Evolutionary conservation across 257 asterid genomes (phyloP).

Genomic region (Plantago ovata): DNA sequence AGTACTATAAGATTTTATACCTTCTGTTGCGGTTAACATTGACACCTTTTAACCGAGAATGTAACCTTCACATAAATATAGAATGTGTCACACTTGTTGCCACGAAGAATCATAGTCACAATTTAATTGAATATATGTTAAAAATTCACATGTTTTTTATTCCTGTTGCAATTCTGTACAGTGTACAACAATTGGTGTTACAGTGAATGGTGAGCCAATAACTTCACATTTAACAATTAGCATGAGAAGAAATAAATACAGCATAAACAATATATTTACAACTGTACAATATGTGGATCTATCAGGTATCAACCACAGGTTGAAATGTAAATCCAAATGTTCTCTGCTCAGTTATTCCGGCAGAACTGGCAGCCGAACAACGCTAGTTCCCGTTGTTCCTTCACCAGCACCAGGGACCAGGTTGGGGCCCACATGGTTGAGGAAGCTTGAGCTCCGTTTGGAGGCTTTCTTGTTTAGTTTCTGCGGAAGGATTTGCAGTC

Average conservation of each 20-base stretch:
- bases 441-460: slow-evolving; percentile 31
- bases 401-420: slow-evolving; percentile 26
- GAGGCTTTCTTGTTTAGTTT: slow-evolving; percentile 40
- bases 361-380: slow-evolving; percentile 58
- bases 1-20: no score
- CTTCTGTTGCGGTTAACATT: no score
- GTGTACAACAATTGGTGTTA: slow-evolving; percentile 13
- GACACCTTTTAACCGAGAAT: no score
- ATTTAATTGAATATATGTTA: no score
- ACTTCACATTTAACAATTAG: slow-evolving; percentile 16
- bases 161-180: slow-evolving; percentile 29
- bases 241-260: slow-evolving; percentile 4
- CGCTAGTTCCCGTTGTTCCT: slow-evolving; percentile 34
- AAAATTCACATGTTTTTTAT: background rate
- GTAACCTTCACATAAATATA: no score
- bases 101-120: no score
- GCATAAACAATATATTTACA: slow-evolving; percentile 22
- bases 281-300: slow-evolving; percentile 36
- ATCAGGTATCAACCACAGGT: slow-evolving; percentile 31
- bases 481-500: slow-evolving; percentile 90
- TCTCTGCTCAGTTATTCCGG: slow-evolving; percentile 41
- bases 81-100: no score
- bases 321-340: slow-evolving; percentile 15
- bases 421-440: slow-evolving; percentile 19
- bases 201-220: slow-evolving; percentile 17